These are phyloP conservation scores for Anthostomella pinea DNA, from an alignment of 2,329 filamentous ascomycete genomes.

Conservation along the genomic window DNA sequence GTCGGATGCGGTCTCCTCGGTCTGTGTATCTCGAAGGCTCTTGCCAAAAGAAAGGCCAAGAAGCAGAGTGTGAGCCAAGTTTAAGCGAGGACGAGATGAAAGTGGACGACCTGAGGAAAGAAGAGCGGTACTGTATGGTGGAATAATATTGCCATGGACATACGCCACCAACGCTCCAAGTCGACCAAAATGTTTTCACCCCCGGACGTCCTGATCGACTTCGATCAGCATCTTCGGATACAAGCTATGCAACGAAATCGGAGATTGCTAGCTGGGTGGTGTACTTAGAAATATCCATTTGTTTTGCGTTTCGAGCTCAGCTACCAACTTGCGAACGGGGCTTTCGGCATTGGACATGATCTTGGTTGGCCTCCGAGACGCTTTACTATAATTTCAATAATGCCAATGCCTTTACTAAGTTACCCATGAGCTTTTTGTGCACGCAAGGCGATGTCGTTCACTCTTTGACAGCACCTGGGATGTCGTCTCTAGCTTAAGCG, in stretches of 20 bases:
- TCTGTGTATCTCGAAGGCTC: conserved; percentile 29
- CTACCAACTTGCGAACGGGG: conserved; percentile 16
- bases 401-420: conserved; percentile 23
- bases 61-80: no score
- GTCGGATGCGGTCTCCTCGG: conserved; percentile 29
- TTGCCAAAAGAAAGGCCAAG: conserved; percentile 28
- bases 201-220: conserved; percentile 16
- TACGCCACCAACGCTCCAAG: conserved; percentile 19
- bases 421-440: conserved; percentile 5
- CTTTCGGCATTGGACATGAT: conserved; percentile 20
- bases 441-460: neutral
- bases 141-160: conserved; percentile 18
- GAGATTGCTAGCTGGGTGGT: conserved; percentile 9
- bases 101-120: conserved; percentile 9
- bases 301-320: conserved; percentile 16
- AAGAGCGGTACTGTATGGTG: conserved; percentile 13
- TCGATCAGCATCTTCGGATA: conserved; percentile 16
- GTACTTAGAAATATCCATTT: conserved; percentile 11
- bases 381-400: conserved; percentile 29
- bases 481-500: no score
- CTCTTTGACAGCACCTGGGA: neutral
- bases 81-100: conserved; percentile 17
- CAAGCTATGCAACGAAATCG: conserved; percentile 5
- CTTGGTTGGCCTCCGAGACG: conserved; percentile 23
- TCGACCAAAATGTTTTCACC: conserved; percentile 17